phyloP scores from a whole-genome alignment of 1,284 basidiomycete species.

The Hymenochaete sp. region DNA sequence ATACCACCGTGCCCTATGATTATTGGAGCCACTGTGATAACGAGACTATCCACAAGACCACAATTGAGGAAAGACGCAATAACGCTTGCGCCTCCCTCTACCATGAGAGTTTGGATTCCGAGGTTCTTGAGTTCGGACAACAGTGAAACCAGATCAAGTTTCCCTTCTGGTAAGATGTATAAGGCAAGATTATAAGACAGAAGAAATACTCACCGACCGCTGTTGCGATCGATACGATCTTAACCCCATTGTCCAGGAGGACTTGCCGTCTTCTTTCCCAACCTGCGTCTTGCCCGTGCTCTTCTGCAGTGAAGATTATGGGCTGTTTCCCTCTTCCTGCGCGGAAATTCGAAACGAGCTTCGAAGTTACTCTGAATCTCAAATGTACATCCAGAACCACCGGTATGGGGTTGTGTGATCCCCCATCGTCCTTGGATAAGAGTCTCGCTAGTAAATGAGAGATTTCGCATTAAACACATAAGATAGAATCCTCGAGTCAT shows the following conservation, averaged over 20 bases:
- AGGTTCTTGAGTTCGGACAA: constrained; percentile 18
- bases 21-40: constrained; percentile 78
- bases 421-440: constrained; percentile 39
- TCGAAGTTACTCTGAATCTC: constrained; percentile 59
- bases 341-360: constrained; percentile 63
- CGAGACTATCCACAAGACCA: constrained; percentile 55
- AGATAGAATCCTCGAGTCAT: not conserved
- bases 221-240: constrained; percentile 36
- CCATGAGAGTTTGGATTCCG: constrained; percentile 77
- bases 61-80: constrained; percentile 69
- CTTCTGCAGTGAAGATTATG: constrained; percentile 49
- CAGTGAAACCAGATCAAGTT: constrained; percentile 9
- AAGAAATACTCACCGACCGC: constrained; percentile 24
- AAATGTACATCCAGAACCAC: constrained; percentile 77
- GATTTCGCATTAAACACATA: constrained; percentile 1
- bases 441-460: constrained; percentile 38
- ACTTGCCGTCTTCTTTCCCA: constrained; percentile 34
- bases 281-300: constrained; percentile 21
- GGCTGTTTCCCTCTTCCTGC: constrained; percentile 60
- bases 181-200: constrained; percentile 24
- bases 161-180: constrained; percentile 18
- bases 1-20: constrained; percentile 71
- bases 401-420: constrained; percentile 56
- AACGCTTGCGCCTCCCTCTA: constrained; percentile 86
- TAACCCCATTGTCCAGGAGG: constrained; percentile 48